phyloP scores from a whole-genome alignment of 805 yeast species.

The Schwanniomyces occidentalis region DNA sequence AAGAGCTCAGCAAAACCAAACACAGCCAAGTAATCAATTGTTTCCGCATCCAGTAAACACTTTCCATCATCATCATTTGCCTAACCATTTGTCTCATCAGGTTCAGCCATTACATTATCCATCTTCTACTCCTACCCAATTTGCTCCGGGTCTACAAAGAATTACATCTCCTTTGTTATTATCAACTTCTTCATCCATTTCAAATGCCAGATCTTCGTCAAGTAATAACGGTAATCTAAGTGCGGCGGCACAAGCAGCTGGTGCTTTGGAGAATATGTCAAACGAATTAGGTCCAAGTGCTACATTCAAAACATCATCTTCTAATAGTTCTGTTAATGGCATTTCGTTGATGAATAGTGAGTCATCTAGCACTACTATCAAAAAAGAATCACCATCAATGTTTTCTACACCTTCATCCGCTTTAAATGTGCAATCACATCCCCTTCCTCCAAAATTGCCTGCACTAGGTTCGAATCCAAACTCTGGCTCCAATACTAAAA shows the following conservation, averaged over 20 bases:
- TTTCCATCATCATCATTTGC: constrained; percentile 19
- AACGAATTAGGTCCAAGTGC: constrained; percentile 47
- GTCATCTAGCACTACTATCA: constrained; percentile 13
- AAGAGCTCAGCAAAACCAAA: constrained; percentile 6
- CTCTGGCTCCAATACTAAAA: constrained; percentile 8
- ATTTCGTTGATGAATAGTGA: constrained; percentile 38
- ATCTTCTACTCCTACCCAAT: constrained; percentile 67
- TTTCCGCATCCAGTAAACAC: constrained; percentile 8
- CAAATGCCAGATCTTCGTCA: constrained; percentile 33
- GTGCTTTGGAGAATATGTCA: constrained; percentile 46
- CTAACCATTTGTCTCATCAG: constrained; percentile 23
- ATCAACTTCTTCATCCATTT: constrained; percentile 49
- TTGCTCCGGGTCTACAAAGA: constrained; percentile 61
- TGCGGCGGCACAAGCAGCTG: constrained; percentile 39
- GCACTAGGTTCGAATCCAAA: constrained; percentile 22
- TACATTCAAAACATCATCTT: constrained; percentile 29
- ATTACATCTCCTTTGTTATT: constrained; percentile 66
- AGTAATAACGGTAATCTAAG: constrained; percentile 8
- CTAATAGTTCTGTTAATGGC: constrained; percentile 15
- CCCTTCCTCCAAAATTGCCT: constrained; percentile 32
- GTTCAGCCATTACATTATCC: constrained; percentile 67
- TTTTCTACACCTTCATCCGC: constrained; percentile 42
- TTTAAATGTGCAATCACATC: constrained; percentile 27
- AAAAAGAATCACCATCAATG: constrained; percentile 15
- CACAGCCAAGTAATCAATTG: constrained; percentile 4